Percentiles rank a stretch among this genome's conserved stretches.
These are phyloP conservation scores for Pichia eremophila DNA, from an alignment of 805 yeast species.

Conservation along the genomic window DNA sequence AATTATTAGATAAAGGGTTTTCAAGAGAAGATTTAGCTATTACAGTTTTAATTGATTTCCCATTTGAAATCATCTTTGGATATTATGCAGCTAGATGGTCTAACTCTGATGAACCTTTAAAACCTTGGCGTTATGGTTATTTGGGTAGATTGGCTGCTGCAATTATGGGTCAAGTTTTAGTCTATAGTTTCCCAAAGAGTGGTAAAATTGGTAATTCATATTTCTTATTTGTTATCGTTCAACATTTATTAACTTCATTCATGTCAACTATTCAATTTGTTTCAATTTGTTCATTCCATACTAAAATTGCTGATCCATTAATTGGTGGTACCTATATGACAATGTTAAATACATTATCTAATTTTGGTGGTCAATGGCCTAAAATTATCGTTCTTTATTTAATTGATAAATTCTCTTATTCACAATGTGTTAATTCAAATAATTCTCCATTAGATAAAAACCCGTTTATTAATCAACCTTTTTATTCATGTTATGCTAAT, in stretches of 20 bases:
- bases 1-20: conserved; percentile 82
- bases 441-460: conserved; percentile 8
- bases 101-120: conserved; percentile 61
- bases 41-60: conserved; percentile 89
- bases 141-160: conserved; percentile 77
- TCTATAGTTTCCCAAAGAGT: conserved; percentile 57
- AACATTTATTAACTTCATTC: conserved; percentile 79
- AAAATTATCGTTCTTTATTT: conserved; percentile 65
- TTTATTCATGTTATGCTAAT: conserved; percentile 23
- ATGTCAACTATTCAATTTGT: conserved; percentile 95
- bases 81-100: conserved; percentile 96
- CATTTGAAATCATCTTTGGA: conserved; percentile 91
- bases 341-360: conserved; percentile 80
- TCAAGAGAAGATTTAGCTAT: conserved; percentile 90
- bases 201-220: conserved; percentile 41
- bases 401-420: conserved; percentile 69
- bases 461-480: conserved; percentile 18
- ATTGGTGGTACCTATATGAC: conserved; percentile 99
- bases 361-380: conserved; percentile 98
- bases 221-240: conserved; percentile 65
- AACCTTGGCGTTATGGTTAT: conserved; percentile 87
- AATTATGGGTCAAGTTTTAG: conserved; percentile 59
- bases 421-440: conserved; percentile 40
- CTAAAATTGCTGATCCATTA: conserved; percentile 87
- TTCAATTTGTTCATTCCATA: conserved; percentile 88